Base-by-base conservation (phyloP, 139 green algal species). In the Tetraselmis chui region DNA sequence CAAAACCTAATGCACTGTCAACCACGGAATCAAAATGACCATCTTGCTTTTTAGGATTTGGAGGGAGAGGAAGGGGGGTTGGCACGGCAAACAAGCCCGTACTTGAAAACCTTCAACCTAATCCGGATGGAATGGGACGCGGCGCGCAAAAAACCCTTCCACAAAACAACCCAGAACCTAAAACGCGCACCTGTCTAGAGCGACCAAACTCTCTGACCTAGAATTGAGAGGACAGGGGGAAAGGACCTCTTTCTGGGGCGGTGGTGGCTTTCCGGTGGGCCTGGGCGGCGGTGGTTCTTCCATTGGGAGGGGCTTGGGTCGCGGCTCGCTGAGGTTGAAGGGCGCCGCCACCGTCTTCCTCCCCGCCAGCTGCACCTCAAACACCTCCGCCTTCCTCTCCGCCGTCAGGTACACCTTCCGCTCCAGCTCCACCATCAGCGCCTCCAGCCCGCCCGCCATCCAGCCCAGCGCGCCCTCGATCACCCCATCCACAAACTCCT, bases 291-390 rank as follows among this genome's bases (percentile, higher is more conserved):
- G 77, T 1, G 85, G 83, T 77, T 91, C 83, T 81, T 90, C 83
- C n/a, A 89, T 78, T 1, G 90, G 92, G 45, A 89, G 74, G n/a
- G 88, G 87, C 84, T 91, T 92, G 1, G 89, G 89, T 58, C 89
- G 88, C 1, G 85, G 84, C 83, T 90, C 78, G 2, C 82, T 87
- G 11, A 96, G 87, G 31, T 92, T 94, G 86, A 96, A 96, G 18
- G 90, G 90, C 84, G 90, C 32, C 1, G 84, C 80, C 29, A 86
- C 58, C 0, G 88, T 94, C 31, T 77, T 79, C 81, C 28, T n/a
- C 76, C 29, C 30, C 83, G 82, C n/a, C 83, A 75, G 81, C 67
- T 85, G 31, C 84, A 67, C 0, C 76, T 82, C 32, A 83, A 59
- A 79, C 1, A 1, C 74, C 26, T 30, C 67, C 29, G 5, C 18